Percentiles rank a stretch among this genome's conserved stretches.
Conservation (phyloP, 75 land plant species). For the Adiantum capillusveneris region DNA sequence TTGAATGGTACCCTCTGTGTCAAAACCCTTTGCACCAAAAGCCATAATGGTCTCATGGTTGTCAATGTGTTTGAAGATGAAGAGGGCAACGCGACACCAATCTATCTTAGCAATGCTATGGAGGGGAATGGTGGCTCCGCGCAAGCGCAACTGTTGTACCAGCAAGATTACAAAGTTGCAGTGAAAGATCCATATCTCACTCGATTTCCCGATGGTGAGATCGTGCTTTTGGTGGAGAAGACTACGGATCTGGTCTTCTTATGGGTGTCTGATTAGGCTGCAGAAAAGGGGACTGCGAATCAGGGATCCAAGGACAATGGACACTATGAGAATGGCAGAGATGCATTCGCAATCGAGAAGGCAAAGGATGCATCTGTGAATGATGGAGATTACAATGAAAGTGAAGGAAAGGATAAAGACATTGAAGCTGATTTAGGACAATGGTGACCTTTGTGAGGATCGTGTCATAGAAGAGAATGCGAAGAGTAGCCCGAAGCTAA, state of each 20-base stretch:
- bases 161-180: slow-evolving; percentile 18
- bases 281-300: neutral
- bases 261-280: neutral
- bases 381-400: too few relatives aligned
- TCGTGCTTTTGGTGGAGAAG: slow-evolving; percentile 19
- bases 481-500: too few relatives aligned
- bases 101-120: neutral
- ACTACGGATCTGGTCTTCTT: slow-evolving; percentile 19
- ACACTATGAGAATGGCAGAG: too few relatives aligned
- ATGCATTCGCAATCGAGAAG: too few relatives aligned
- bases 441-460: too few relatives aligned
- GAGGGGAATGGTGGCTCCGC: neutral
- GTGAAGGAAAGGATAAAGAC: too few relatives aligned
- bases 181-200: slow-evolving; percentile 24
- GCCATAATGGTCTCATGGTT: neutral
- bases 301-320: slow-evolving; percentile 3
- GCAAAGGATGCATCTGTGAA: too few relatives aligned
- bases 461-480: too few relatives aligned
- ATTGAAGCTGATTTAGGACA: too few relatives aligned
- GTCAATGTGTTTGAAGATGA: slow-evolving; percentile 19
- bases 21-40: slow-evolving; percentile 8
- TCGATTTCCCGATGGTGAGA: slow-evolving; percentile 14
- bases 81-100: slow-evolving; percentile 10
- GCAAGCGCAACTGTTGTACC: slow-evolving; percentile 24
- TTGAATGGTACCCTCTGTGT: slow-evolving; percentile 17